These are phyloP conservation scores for Tricholoma terreum DNA, from an alignment of 768 basidiomycete species.

Conservation along the genomic window DNA sequence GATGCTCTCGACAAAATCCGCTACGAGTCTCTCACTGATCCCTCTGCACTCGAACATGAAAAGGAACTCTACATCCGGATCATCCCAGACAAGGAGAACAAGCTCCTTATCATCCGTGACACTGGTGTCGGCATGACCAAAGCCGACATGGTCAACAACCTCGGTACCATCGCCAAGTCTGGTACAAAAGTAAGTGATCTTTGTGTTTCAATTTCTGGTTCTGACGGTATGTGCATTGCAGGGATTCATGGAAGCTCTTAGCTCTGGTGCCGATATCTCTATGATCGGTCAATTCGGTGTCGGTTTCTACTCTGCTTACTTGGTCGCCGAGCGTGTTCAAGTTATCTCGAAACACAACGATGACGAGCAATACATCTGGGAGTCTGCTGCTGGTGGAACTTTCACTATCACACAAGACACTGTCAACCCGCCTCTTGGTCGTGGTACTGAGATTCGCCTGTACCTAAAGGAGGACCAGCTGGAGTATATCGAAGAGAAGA, in stretches of 20 bases:
- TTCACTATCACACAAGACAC: conserved; percentile 98
- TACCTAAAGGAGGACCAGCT: conserved; percentile 98
- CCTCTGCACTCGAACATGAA: conserved; percentile 81
- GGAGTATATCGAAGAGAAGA: conserved; percentile 99
- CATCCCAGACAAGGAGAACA: conserved; percentile 94
- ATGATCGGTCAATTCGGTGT: conserved; percentile 99
- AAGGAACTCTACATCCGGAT: conserved; percentile 96
- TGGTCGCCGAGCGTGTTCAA: conserved; percentile 97
- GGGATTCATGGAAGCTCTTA: conserved; percentile 99
- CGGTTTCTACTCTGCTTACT: conserved; percentile 99
- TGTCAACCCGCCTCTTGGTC: conserved; percentile 84
- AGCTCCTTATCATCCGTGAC: conserved; percentile 86
- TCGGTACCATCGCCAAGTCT: conserved; percentile 94
- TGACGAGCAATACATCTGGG: conserved; percentile 99
- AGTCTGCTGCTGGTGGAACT: conserved; percentile 99
- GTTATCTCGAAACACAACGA: conserved; percentile 99
- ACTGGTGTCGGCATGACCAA: conserved; percentile 99
- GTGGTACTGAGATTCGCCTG: conserved; percentile 90
- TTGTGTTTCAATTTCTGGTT: background rate
- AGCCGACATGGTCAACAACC: conserved; percentile 99
- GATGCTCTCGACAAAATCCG: conserved; percentile 99
- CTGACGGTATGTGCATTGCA: conserved; percentile 26
- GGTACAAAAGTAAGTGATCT: conserved; percentile 71
- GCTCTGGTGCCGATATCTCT: conserved; percentile 83
- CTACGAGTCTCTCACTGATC: conserved; percentile 93